Conservation (phyloP, 306 rosid species). For the Quercus variabilis region DNA sequence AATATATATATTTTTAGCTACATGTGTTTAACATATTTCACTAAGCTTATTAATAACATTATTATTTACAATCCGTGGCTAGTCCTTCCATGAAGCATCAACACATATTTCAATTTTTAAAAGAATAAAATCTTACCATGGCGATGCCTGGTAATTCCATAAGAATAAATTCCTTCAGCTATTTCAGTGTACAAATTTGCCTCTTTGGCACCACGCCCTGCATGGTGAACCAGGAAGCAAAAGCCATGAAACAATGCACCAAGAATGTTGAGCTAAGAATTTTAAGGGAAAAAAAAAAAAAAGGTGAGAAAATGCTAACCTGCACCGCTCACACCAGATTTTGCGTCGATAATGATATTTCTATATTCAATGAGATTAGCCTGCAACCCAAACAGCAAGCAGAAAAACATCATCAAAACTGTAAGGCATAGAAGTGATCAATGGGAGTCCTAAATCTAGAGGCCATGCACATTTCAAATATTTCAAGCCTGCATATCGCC, state of each 20-base stretch:
- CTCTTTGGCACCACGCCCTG: constrained; percentile 88
- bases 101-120: background rate
- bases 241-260: constrained; percentile 5
- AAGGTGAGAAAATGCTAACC: constrained; percentile 47
- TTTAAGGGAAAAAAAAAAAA: background rate
- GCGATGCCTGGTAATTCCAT: constrained; percentile 90
- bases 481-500: background rate
- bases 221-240: constrained; percentile 31
- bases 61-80: too few species aligned
- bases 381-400: constrained; percentile 41
- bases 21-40: background rate
- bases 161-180: constrained; percentile 79
- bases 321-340: constrained; percentile 98
- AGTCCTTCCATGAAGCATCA: too few species aligned
- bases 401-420: constrained; percentile 13
- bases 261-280: background rate
- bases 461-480: background rate
- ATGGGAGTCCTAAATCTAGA: constrained; percentile 2
- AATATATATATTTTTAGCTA: background rate
- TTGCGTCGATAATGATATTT: constrained; percentile 78
- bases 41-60: background rate
- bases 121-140: constrained; percentile 56
- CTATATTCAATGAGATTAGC: constrained; percentile 56
- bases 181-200: constrained; percentile 80
- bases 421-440: background rate